Base-by-base conservation (phyloP, 2,329 filamentous ascomycete species). In the Diaporthe capsici region DNA sequence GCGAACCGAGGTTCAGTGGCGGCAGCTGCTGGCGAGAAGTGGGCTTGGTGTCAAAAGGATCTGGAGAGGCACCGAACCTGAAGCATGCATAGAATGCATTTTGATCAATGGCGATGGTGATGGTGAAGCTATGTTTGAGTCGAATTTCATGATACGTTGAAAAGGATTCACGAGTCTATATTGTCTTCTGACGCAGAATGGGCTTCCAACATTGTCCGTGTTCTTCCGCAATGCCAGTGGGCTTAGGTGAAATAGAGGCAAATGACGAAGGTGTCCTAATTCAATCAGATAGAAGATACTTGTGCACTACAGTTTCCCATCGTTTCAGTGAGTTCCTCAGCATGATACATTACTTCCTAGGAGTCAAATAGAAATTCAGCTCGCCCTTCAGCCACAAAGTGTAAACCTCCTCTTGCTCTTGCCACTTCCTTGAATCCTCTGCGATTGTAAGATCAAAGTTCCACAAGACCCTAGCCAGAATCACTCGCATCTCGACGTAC, bases 401-500 rank as follows among this genome's bases (percentile, higher is more conserved):
- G 75, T 81, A 84, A 15, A 82, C 75, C 44, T 72, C 55, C 57
- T 80, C 84, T 17, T 78, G 76, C 34, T 79, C 74, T 9, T 85
- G 82, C 85, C 86, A 87, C 12, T 81, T 73, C 6, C 78, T 49
- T 10, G 81, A 81, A 10, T 82, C 82, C 4, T 82, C 78, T 2
- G 78, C 79, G 9, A 87, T 79, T 47, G 82, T 79, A 67, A 88
- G 75, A 61, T 89, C 87, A 73, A 89, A 89, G 22, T 85, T 83
- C 74, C 81, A 88, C 2, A 89, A 76, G 7, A 90, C 72, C 17
- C 84, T 83, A 1, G 86, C 83, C 1, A 88, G 75, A 22, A 88
- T 85, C 3, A 89, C 76, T 1, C 87, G 84, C 84, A 89, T 86
- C 78, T 89, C 87, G 6, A 83, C 83, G 61, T 86, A 86, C 1